These are phyloP conservation scores for Boletus bicolor DNA, from an alignment of 768 basidiomycete species.

Conservation along the genomic window DNA sequence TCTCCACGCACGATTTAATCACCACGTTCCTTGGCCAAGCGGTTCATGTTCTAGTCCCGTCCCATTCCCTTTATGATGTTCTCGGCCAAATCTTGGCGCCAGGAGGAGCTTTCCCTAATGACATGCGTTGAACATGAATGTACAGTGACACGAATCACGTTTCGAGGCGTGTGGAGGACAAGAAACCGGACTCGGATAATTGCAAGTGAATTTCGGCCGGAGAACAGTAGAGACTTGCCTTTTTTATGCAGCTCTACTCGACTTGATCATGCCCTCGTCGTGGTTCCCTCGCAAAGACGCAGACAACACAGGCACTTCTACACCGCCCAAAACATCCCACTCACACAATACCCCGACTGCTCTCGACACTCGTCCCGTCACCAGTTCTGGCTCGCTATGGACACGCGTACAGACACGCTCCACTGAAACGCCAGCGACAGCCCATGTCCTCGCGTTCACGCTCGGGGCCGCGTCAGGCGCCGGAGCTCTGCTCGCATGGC, in stretches of 20 bases:
- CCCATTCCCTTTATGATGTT: too few species aligned
- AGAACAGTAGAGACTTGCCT: neutral
- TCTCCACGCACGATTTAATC: too few species aligned
- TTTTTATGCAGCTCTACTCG: neutral
- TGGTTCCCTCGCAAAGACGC: slow-evolving; percentile 10
- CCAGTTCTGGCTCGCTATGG: neutral
- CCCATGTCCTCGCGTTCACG: slow-evolving; percentile 6
- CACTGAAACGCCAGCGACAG: neutral
- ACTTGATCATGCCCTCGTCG: neutral
- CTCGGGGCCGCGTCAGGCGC: slow-evolving; percentile 18
- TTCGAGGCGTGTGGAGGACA: too few species aligned
- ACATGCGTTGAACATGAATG: too few species aligned
- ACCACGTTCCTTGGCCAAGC: too few species aligned
- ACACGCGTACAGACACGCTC: neutral
- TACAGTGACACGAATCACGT: too few species aligned
- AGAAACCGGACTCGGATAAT: too few species aligned
- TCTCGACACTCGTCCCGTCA: neutral
- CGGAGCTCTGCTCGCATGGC: slow-evolving; percentile 33
- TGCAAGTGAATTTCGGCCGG: too few species aligned
- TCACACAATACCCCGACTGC: neutral
- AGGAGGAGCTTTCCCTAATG: too few species aligned
- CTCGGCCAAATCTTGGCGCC: too few species aligned
- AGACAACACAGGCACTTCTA: neutral
- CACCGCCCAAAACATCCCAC: neutral
- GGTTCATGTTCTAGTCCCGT: too few species aligned